Evolutionary conservation across 2,329 filamentous ascomycete species (phyloP).

Genomic region (Aureobasidium sp.): DNA sequence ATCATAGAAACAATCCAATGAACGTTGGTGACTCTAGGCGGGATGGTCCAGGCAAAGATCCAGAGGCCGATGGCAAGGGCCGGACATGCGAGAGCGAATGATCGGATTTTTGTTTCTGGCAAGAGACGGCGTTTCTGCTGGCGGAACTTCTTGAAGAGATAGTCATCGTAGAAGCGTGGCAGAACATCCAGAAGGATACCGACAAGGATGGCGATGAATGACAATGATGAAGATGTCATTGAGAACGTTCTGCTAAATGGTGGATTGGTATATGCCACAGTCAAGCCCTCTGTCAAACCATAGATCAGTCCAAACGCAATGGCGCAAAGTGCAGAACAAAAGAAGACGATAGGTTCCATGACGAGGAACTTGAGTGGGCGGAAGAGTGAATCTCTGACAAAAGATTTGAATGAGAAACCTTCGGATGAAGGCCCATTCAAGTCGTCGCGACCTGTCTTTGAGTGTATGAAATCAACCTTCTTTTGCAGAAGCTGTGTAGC

Average conservation of each 20-base stretch:
- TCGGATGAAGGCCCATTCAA: constrained; percentile 16
- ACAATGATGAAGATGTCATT: constrained; percentile 39
- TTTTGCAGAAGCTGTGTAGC: constrained; percentile 35
- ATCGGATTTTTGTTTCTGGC: constrained; percentile 39
- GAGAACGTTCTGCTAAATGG: constrained; percentile 28
- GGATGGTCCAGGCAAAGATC: constrained; percentile 41
- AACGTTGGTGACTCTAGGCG: constrained; percentile 28
- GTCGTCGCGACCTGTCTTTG: constrained; percentile 20
- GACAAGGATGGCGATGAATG: constrained; percentile 57
- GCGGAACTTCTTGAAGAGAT: constrained; percentile 24
- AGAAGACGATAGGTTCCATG: constrained; percentile 42
- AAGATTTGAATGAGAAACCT: constrained; percentile 22
- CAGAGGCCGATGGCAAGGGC: constrained; percentile 36
- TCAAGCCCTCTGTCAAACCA: constrained; percentile 20
- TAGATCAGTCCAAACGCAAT: constrained; percentile 21
- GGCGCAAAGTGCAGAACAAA: constrained; percentile 28
- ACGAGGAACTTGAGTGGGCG: constrained; percentile 38
- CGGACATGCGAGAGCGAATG: constrained; percentile 36
- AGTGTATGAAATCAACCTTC: constrained; percentile 27
- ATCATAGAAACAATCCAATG: constrained; percentile 38
- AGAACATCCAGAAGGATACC: constrained; percentile 35
- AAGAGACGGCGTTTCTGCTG: constrained; percentile 20
- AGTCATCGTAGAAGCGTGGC: constrained; percentile 34
- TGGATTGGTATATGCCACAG: constrained; percentile 20
- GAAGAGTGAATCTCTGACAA: constrained; percentile 33